Conservation (phyloP, 768 basidiomycete genomes). For the Suillus occidentalis region DNA sequence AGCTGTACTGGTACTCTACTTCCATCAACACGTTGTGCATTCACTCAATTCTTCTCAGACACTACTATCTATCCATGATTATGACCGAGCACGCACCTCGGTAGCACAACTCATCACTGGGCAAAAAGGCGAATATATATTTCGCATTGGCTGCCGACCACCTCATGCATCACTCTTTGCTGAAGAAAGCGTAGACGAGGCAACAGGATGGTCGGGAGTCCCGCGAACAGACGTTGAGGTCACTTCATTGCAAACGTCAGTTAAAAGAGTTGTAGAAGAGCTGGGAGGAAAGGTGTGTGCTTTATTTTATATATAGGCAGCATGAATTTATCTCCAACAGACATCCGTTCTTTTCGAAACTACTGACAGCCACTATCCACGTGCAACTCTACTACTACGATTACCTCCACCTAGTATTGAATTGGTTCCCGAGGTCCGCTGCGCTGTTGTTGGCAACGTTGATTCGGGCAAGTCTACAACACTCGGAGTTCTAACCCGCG, state of each 20-base stretch:
- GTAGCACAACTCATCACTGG: constrained; percentile 68
- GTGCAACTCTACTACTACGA: constrained; percentile 63
- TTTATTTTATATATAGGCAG: neutral
- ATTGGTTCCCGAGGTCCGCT: constrained; percentile 86
- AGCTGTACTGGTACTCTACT: neutral
- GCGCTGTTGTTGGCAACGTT: constrained; percentile 95
- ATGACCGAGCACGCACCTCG: constrained; percentile 60
- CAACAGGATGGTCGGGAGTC: constrained; percentile 55
- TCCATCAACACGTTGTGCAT: neutral
- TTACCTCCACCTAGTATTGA: constrained; percentile 76
- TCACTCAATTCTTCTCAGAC: constrained; percentile 32
- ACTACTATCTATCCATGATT: constrained; percentile 41
- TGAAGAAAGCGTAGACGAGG: constrained; percentile 46
- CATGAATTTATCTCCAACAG: constrained; percentile 32
- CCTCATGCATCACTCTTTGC: constrained; percentile 55
- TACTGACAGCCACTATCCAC: constrained; percentile 45
- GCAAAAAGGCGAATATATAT: constrained; percentile 69
- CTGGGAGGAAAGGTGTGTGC: constrained; percentile 73
- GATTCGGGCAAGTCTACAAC: constrained; percentile 95
- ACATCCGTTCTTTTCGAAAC: constrained; percentile 54
- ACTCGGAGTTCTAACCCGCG: constrained; percentile 92
- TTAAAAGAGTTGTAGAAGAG: constrained; percentile 62
- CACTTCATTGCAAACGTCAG: constrained; percentile 40
- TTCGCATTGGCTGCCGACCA: constrained; percentile 72
- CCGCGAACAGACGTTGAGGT: constrained; percentile 53